These are phyloP conservation scores for Dactylellina drechsleri DNA, from an alignment of 2,329 filamentous ascomycete species.

Conservation along the genomic window DNA sequence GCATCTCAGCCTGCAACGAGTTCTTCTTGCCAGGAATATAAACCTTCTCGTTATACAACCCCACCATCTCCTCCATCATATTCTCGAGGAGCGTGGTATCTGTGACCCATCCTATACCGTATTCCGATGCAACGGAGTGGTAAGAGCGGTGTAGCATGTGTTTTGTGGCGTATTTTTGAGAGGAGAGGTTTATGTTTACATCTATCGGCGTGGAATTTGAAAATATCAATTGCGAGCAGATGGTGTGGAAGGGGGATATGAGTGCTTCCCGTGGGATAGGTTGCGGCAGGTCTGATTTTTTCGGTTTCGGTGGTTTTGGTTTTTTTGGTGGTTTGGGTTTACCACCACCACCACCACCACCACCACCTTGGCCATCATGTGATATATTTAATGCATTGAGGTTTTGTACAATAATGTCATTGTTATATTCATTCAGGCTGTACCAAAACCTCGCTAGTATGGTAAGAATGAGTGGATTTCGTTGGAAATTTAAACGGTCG, in stretches of 20 bases:
- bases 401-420: no score
- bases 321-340: no score
- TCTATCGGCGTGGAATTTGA: slow-evolving; percentile 29
- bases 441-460: slow-evolving; percentile 28
- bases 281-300: slow-evolving; percentile 1
- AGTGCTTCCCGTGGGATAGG: neutral
- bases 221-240: slow-evolving; percentile 10
- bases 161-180: slow-evolving; percentile 33
- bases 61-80: slow-evolving; percentile 32
- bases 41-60: slow-evolving; percentile 21
- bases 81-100: slow-evolving; percentile 16
- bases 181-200: slow-evolving; percentile 15
- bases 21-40: slow-evolving; percentile 30
- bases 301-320: neutral
- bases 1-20: slow-evolving; percentile 30
- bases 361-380: no score
- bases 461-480: slow-evolving; percentile 17
- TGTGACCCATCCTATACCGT: slow-evolving; percentile 15
- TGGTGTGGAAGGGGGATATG: neutral
- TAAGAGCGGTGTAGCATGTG: slow-evolving; percentile 34
- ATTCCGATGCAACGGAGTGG: slow-evolving; percentile 11
- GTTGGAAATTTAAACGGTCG: neutral
- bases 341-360: no score
- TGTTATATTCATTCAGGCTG: slow-evolving; percentile 11
- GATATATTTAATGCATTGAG: no score